These are phyloP conservation scores for Elaeagnus macrophylla DNA, from an alignment of 306 rosid genomes.

Conservation along the genomic window DNA sequence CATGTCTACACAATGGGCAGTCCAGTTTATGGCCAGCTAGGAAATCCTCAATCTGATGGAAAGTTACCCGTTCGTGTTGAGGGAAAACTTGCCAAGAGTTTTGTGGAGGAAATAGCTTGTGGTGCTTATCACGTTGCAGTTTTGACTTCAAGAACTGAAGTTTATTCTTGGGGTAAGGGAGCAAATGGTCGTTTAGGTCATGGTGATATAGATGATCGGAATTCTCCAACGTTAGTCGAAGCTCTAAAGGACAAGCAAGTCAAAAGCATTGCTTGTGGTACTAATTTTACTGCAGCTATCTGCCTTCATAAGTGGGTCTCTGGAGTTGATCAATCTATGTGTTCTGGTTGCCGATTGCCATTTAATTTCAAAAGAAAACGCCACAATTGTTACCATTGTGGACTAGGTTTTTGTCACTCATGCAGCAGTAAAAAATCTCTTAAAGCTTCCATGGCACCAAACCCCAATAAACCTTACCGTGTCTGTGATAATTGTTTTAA, in stretches of 20 bases:
- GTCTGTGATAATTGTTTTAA: constrained; percentile 88
- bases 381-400: constrained; percentile 94
- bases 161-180: constrained; percentile 98
- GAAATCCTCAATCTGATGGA: constrained; percentile 86
- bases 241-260: constrained; percentile 94
- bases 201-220: constrained; percentile 80
- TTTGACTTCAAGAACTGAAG: constrained; percentile 93
- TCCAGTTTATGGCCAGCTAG: constrained; percentile 94
- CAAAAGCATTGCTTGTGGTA: constrained; percentile 89
- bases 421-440: constrained; percentile 95
- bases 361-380: constrained; percentile 97
- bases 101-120: constrained; percentile 95
- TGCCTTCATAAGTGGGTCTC: constrained; percentile 99
- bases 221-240: constrained; percentile 71
- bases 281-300: constrained; percentile 87
- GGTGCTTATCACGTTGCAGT: constrained; percentile 97
- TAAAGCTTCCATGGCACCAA: constrained; percentile 99
- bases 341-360: constrained; percentile 93
- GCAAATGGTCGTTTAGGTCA: constrained; percentile 98
- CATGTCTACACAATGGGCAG: constrained; percentile 95
- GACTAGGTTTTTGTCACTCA: constrained; percentile 95
- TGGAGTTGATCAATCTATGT: constrained; percentile 98
- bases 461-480: constrained; percentile 95
- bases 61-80: constrained; percentile 72
- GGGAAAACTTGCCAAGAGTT: constrained; percentile 74